Conservation (phyloP, 2,329 filamentous ascomycete species). For the Lasiodiplodia sp. region DNA sequence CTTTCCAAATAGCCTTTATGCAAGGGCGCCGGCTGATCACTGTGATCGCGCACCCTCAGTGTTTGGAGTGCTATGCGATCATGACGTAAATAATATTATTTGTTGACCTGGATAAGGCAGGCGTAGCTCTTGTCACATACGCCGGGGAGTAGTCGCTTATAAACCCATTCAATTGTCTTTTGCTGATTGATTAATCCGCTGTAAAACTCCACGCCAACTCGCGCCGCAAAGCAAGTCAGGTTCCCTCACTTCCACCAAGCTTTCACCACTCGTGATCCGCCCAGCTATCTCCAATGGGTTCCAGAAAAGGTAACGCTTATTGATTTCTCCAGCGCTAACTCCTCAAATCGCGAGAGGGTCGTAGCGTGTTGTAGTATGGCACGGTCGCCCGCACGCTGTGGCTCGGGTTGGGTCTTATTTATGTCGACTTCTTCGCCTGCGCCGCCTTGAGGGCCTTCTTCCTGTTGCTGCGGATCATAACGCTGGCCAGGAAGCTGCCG, state of each 20-base stretch:
- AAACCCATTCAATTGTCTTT: background rate
- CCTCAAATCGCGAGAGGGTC: background rate
- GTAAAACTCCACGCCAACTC: background rate
- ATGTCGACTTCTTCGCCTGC: conserved; percentile 81
- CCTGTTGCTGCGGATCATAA: conserved; percentile 98
- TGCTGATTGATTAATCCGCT: conserved; percentile 4
- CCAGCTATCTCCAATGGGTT: background rate
- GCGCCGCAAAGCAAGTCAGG: background rate
- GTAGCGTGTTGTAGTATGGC: background rate
- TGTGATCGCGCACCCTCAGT: background rate
- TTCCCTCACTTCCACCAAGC: background rate
- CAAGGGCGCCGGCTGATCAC: background rate
- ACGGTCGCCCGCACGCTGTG: background rate
- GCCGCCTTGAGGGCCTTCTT: conserved; percentile 97
- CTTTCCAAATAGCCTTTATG: background rate
- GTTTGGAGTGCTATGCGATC: background rate
- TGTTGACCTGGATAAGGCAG: background rate
- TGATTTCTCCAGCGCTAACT: background rate
- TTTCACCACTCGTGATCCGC: background rate
- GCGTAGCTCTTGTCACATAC: background rate
- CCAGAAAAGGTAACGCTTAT: background rate
- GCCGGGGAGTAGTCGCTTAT: background rate
- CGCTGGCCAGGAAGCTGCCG: conserved; percentile 91
- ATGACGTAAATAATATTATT: background rate
- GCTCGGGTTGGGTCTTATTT: background rate